A percentile compares a stretch with the other conserved stretches of the same genome.
Conservation (phyloP, 352 stramenopile species). For the Phytophthora pini region DNA sequence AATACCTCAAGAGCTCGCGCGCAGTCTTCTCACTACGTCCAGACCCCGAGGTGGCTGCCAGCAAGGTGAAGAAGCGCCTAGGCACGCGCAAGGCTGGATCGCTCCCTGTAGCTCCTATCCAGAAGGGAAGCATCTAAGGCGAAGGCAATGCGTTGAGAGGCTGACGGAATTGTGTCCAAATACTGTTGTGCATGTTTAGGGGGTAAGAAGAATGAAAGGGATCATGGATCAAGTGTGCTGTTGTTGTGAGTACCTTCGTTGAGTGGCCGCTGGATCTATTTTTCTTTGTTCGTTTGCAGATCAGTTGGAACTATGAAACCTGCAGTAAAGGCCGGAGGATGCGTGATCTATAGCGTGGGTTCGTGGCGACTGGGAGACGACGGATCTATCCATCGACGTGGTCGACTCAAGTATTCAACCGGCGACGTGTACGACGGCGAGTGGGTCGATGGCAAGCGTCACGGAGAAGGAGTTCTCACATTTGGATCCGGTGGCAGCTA, state of each 20-base stretch:
- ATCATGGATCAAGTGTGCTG: slow-evolving; percentile 25
- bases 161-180: slow-evolving; percentile 30
- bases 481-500: slow-evolving; percentile 55
- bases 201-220: slow-evolving; percentile 33
- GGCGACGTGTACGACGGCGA: slow-evolving; percentile 88
- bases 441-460: slow-evolving; percentile 84
- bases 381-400: slow-evolving; percentile 74
- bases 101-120: slow-evolving; percentile 65
- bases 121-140: slow-evolving; percentile 74
- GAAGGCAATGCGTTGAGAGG: slow-evolving; percentile 15
- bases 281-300: slow-evolving; percentile 8
- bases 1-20: slow-evolving; percentile 85
- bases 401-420: slow-evolving; percentile 72
- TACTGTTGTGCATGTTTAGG: slow-evolving; percentile 41
- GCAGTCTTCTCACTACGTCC: slow-evolving; percentile 75
- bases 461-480: slow-evolving; percentile 63
- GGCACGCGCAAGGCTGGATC: slow-evolving; percentile 68
- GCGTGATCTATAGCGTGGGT: slow-evolving; percentile 68
- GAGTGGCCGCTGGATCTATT: slow-evolving; percentile 26
- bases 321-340: slow-evolving; percentile 21
- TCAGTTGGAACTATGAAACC: slow-evolving; percentile 4
- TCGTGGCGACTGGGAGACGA: slow-evolving; percentile 78
- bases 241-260: slow-evolving; percentile 13
- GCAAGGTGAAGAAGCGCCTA: slow-evolving; percentile 81
- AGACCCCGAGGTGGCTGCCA: slow-evolving; percentile 74